Evolutionary conservation across 2,329 filamentous ascomycete genomes (phyloP), one percentile per base, ranked within the genome.

Genomic region (Tetracladium maxilliforme): DNA sequence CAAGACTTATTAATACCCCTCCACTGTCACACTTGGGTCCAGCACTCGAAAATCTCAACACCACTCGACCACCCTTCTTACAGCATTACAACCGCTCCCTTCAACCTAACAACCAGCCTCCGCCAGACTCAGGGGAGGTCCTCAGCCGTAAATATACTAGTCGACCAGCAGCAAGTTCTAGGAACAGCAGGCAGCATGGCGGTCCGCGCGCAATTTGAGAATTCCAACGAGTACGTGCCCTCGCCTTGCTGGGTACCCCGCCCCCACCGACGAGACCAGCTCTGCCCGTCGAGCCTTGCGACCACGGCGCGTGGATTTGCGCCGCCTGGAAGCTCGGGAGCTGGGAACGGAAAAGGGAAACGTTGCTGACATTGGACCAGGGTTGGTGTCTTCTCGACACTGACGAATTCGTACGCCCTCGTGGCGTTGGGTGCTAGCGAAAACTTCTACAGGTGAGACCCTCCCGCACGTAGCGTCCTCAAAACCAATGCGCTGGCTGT

Each of bases 341-440:
- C 18, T n/a, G 11, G 18, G 9, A 11, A 9, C n/a, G 11, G 8
- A 9, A 9, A 11, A 19, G 11, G 18, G 8, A 19, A 19, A 9
- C 18, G 8, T 19, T 14, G 13, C 25, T 10, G 12, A 27, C 19
- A 45, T 35, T 16, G 16, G 14, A 26, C 16, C 45, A 94, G 86
- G 61, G 81, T 98, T 49, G 90, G 90, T 51, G 90, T 95, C 48
- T 98, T 98, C 56, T 61, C 86, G 33, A 93, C 83, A 33, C 78
- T 98, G 49, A 98, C 90, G 41, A 98, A 98, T 59, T 87, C 83
- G 32, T 98, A 93, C 56, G 84, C 86, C 42, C 68, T 98, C 43
- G 83, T 94, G 42, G 86, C 87, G 37, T 72, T 93, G 38, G 90
- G 90, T 47, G 86, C 82, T 42, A 93, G 83, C 47, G 86, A 94